Base-by-base conservation (phyloP, 1,284 basidiomycete species). In the Puccinia triticina region DNA sequence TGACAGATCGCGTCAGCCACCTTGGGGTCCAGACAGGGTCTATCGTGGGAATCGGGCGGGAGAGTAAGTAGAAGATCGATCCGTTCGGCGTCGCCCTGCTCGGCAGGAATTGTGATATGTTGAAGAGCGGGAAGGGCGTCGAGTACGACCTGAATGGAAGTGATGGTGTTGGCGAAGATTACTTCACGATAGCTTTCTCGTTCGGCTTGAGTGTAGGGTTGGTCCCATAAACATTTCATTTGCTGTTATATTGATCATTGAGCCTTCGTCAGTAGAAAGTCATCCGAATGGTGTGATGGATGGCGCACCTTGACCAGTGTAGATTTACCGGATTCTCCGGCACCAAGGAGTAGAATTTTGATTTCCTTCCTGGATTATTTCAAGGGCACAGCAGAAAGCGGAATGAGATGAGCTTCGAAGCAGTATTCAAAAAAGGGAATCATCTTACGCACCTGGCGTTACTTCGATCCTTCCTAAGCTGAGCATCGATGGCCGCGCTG, bases 321-420 rank as follows among this genome's bases (percentile, higher is more conserved):
- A 16, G 93, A 94, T 88, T 98, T 98, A 66, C 95, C 95, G 46
- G 92, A 94, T 86, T 96, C 95, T 53, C 95, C 95, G 64, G 95
- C 95, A 53, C 95, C 95, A 43, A 97, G 90, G 34, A 98, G 89
- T 77, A 97, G 89, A 77, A 83, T 79, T 84, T 77, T 85, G 79
- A 86, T 84, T 82, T 79, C 77, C 53, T 79, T 79, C n/a, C 67
- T 79, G 29, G 40, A 55, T 18, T 29, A 26, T 34, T n/a, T 34
- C 21, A 66, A 32, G 18, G 32, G 11, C 8, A 50, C 16, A 59
- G 21, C 5, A 59, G 16, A 59, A 59, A n/a, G 55, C 29, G 55
- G 34, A n/a, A 37, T 64, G 59, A 37, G 59, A 53, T 53, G 50
- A n/a, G 5, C 7, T 57, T 57, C 26, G 55, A 26, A 26, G 23